phyloP scores from a whole-genome alignment of 495 filamentous ascomycete species.

The Aspergillus bridgeri region DNA sequence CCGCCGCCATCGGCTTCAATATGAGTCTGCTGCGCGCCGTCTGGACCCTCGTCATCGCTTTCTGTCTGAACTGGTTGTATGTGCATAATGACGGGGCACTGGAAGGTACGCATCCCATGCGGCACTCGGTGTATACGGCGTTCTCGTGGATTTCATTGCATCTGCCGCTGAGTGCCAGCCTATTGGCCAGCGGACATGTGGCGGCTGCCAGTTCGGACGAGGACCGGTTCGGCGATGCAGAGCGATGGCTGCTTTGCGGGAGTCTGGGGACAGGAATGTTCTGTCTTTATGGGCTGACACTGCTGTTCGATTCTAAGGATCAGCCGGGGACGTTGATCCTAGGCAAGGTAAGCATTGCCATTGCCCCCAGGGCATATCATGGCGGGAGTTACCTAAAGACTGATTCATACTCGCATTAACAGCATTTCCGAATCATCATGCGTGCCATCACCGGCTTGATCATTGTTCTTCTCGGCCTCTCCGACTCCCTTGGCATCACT shows the following conservation, averaged over 20 bases:
- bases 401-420: neutral
- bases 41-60: slow-evolving; percentile 44
- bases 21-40: slow-evolving; percentile 33
- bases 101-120: slow-evolving; percentile 31
- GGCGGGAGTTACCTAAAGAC: too few species aligned
- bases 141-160: slow-evolving; percentile 38
- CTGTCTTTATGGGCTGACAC: slow-evolving; percentile 31
- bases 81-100: slow-evolving; percentile 36
- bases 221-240: slow-evolving; percentile 21
- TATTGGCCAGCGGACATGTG: slow-evolving; percentile 41
- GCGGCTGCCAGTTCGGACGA: slow-evolving; percentile 26
- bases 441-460: slow-evolving; percentile 30
- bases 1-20: slow-evolving; percentile 37
- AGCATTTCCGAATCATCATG: slow-evolving; percentile 32
- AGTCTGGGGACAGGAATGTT: slow-evolving; percentile 35
- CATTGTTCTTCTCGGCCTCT: slow-evolving; percentile 28
- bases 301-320: slow-evolving; percentile 33
- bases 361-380: too few species aligned
- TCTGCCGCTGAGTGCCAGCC: slow-evolving; percentile 34
- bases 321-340: slow-evolving; percentile 22
- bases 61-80: slow-evolving; percentile 46
- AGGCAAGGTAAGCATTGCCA: slow-evolving; percentile 24
- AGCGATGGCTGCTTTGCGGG: slow-evolving; percentile 39
- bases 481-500: slow-evolving; percentile 25
- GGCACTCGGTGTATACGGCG: slow-evolving; percentile 29